Evolutionary conservation across 176 grass and related monocot species (phyloP).

Genomic region (Carex parvula): DNA sequence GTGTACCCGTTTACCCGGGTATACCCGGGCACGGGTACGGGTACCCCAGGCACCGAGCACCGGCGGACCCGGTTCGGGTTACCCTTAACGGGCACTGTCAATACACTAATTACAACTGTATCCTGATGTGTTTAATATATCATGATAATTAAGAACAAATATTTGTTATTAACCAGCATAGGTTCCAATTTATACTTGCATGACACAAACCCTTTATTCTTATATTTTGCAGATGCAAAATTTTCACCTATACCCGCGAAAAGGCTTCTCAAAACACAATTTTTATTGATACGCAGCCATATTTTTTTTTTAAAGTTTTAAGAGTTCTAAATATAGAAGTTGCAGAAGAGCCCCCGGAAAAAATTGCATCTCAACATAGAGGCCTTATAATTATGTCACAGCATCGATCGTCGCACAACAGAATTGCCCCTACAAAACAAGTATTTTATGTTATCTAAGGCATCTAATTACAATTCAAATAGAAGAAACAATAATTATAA

Average conservation of each 20-base stretch:
- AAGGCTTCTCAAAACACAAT: too few relatives aligned
- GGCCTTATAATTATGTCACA: background rate
- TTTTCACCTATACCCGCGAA: background rate
- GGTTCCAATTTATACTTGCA: background rate
- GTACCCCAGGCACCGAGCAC: too few relatives aligned
- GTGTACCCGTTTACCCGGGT: too few relatives aligned
- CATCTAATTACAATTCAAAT: background rate
- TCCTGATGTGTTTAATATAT: background rate
- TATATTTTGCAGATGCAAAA: background rate
- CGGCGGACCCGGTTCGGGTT: too few relatives aligned
- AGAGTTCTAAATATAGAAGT: background rate
- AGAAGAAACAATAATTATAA: background rate
- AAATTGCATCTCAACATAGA: background rate
- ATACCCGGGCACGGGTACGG: too few relatives aligned
- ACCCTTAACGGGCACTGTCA: too few relatives aligned
- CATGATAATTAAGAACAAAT: background rate
- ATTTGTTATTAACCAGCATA: background rate
- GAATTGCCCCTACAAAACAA: constrained; percentile 17
- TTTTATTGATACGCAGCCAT: background rate
- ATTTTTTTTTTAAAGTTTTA: background rate
- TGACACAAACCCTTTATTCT: background rate
- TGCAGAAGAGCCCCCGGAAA: background rate
- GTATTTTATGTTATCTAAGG: background rate
- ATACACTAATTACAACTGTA: too few relatives aligned
- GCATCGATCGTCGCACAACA: constrained; percentile 10